Base-by-base conservation (phyloP, 2,329 filamentous ascomycete species). In the Aspergillus quadrilineatus region DNA sequence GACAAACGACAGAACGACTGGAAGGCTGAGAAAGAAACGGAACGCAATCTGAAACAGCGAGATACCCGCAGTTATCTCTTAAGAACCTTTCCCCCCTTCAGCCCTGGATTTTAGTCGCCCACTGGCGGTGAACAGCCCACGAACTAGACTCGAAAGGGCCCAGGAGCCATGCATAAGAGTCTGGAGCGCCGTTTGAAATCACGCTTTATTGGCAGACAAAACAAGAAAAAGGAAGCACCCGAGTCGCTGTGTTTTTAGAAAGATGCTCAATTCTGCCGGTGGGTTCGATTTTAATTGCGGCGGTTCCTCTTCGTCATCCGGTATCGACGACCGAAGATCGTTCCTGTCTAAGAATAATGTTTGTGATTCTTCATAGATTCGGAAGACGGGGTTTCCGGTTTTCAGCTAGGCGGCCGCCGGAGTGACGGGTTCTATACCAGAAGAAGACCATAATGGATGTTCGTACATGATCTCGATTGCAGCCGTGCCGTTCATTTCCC, bases 1-100 rank as follows among this genome's bases (percentile, higher is more conserved):
- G 67, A 68, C 61, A 63, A 63, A 65, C 60, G 53, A 59, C 63
- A 63, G 55, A 65, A 65, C 59, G 65, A 69, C 64, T 64, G 65
- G 63, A 65, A 59, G 60, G 34, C 50, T 52, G 34, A 37, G 43
- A 53, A 46, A 47, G 50, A 47, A 53, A 60, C 66, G 34, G 58
- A 48, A 54, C 58, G 62, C 63, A 56, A 63, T 61, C 65, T 64
- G 67, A 65, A 66, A 65, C 63, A 58, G 50, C 57, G 54, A 55
- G 51, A 49, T 45, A 53, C 50, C 41, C 44, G 55, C 56, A 60
- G 56, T 53, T 53, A 53, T 57, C 45, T 62, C 62, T 53, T 60
- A 55, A 60, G 52, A 52, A 42, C 42, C 48, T 42, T 41, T 51
- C 15, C 32, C 29, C 29, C 42, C 43, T 52, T 43, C 36, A 50